These are phyloP conservation scores for Hevea brasiliensis DNA, from an alignment of 345 rosid genomes.

Conservation along the genomic window DNA sequence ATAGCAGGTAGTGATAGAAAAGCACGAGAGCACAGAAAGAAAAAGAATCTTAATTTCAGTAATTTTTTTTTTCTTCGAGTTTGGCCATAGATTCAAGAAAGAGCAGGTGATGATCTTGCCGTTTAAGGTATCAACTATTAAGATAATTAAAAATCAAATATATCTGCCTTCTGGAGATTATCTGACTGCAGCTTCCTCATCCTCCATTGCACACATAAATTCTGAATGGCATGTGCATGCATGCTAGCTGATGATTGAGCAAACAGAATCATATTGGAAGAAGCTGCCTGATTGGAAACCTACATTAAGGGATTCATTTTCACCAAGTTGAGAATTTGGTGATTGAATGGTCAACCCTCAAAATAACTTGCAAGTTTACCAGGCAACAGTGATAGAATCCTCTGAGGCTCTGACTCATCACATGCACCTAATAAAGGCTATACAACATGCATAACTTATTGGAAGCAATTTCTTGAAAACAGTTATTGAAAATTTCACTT, in stretches of 20 bases:
- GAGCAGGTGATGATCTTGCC: not conserved
- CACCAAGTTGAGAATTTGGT: not conserved
- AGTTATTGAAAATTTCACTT: not conserved
- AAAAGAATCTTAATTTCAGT: not conserved
- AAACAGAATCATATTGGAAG: not conserved
- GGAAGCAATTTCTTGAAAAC: not conserved
- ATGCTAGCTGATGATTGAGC: not conserved
- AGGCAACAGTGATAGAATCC: not conserved
- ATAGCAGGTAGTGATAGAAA: not conserved
- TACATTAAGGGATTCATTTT: not conserved
- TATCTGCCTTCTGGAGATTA: not conserved
- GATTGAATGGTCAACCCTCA: not conserved
- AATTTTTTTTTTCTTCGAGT: not conserved
- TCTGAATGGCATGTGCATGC: not conserved
- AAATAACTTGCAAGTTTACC: not conserved
- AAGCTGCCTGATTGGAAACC: not conserved
- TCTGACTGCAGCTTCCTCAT: not conserved
- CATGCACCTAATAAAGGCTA: not conserved
- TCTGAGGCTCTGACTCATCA: not conserved
- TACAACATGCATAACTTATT: not conserved
- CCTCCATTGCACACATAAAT: not conserved
- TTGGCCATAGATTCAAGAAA: not conserved
- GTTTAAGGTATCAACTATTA: not conserved
- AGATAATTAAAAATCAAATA: not conserved
- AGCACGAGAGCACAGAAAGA: not conserved